phyloP scores from a whole-genome alignment of 2,329 filamentous ascomycete species.

The Pleoardoris graminearum region DNA sequence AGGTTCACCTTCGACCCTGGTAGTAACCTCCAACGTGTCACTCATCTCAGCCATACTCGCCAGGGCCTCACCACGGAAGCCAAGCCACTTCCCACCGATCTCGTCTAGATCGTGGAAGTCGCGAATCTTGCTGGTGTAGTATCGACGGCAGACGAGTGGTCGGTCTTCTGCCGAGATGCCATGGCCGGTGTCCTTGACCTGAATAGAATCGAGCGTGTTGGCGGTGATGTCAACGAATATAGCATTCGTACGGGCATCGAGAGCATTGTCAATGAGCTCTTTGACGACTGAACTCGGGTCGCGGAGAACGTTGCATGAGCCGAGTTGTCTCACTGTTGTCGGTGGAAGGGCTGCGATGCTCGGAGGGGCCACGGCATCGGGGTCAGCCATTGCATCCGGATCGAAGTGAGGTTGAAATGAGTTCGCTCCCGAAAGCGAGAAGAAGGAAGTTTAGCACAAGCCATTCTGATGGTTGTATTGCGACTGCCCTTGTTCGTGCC shows the following conservation, averaged over 20 bases:
- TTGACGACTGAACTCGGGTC: conserved; percentile 68
- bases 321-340: conserved; percentile 58
- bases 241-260: conserved; percentile 70
- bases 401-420: background rate
- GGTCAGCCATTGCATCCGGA: conserved; percentile 16
- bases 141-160: conserved; percentile 63
- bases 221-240: conserved; percentile 66
- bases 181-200: conserved; percentile 68
- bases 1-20: conserved; percentile 63
- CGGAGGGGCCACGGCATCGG: conserved; percentile 8
- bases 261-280: conserved; percentile 76
- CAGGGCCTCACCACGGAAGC: conserved; percentile 75
- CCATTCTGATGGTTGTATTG: background rate
- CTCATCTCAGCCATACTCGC: conserved; percentile 66
- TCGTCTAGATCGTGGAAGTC: conserved; percentile 64
- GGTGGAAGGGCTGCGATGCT: conserved; percentile 49
- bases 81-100: conserved; percentile 64
- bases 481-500: conserved; percentile 21
- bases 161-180: conserved; percentile 69
- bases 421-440: background rate
- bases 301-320: conserved; percentile 63
- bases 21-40: conserved; percentile 61
- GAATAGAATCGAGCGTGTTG: conserved; percentile 70
- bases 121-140: conserved; percentile 74
- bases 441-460: background rate